A percentile compares a stretch with the other conserved stretches of the same genome.
phyloP scores from a whole-genome alignment of 768 basidiomycete species.

The Rhizopogon vulgaris region DNA sequence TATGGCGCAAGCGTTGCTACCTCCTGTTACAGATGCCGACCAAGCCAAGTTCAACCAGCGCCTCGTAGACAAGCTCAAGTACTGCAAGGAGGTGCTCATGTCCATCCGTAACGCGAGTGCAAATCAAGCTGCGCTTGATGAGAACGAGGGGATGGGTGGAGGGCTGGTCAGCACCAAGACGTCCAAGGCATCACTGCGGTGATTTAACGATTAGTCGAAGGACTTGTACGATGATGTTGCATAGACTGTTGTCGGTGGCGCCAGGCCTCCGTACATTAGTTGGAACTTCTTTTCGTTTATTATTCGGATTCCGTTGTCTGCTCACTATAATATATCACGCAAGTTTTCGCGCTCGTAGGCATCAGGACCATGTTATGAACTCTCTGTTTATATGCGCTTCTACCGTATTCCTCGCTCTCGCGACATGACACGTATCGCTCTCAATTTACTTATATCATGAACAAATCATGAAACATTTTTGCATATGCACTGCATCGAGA shows the following conservation, averaged over 20 bases:
- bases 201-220: background rate
- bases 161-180: conserved; percentile 8
- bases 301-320: background rate
- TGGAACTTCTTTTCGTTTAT: background rate
- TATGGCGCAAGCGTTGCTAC: conserved; percentile 48
- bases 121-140: conserved; percentile 18
- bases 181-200: conserved; percentile 15
- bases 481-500: too few relatives aligned
- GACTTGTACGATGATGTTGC: background rate
- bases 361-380: background rate
- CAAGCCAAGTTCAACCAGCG: conserved; percentile 55
- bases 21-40: conserved; percentile 40
- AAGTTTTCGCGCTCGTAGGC: background rate
- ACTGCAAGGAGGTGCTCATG: conserved; percentile 77
- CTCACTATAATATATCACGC: background rate
- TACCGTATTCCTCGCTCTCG: background rate
- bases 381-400: background rate
- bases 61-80: conserved; percentile 75
- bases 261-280: background rate
- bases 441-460: background rate
- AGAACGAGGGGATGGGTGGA: conserved; percentile 6
- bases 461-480: too few relatives aligned
- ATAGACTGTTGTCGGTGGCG: background rate
- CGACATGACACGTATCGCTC: background rate
- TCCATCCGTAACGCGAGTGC: conserved; percentile 62